phyloP scores from a whole-genome alignment of 352 stramenopile genomes.

The Pythium folliculosum region DNA sequence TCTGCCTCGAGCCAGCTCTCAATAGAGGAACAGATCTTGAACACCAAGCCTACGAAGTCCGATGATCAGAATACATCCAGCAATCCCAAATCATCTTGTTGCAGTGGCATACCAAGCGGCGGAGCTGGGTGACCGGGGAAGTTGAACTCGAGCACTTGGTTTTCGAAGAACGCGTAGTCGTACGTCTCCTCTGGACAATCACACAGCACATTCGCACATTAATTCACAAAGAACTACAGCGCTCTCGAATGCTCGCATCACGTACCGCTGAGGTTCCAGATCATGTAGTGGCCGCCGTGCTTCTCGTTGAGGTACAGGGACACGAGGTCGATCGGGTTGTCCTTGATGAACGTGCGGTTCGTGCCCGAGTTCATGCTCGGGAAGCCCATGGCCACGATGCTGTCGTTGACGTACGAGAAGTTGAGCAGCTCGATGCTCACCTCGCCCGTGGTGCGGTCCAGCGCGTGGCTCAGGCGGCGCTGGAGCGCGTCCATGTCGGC shows the following conservation, averaged over 20 bases:
- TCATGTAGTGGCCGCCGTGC: constrained; percentile 96
- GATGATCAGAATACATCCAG: background rate
- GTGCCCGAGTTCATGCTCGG: constrained; percentile 83
- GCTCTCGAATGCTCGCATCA: background rate
- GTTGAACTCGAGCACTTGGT: constrained; percentile 97
- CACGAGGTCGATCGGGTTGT: constrained; percentile 92
- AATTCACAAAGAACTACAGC: background rate
- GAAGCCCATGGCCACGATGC: constrained; percentile 91
- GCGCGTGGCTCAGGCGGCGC: constrained; percentile 71
- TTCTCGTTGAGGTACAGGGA: constrained; percentile 93
- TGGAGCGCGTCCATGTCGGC: constrained; percentile 89
- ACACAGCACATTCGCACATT: constrained; percentile 2
- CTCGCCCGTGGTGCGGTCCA: constrained; percentile 76
- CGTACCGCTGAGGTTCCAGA: constrained; percentile 95
- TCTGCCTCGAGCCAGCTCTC: constrained; percentile 97
- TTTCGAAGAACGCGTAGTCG: constrained; percentile 94
- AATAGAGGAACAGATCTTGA: constrained; percentile 97
- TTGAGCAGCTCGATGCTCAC: constrained; percentile 89
- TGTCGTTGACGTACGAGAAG: constrained; percentile 90
- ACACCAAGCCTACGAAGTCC: constrained; percentile 77
- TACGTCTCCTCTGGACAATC: constrained; percentile 92
- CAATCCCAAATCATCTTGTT: background rate
- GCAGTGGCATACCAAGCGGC: constrained; percentile 74
- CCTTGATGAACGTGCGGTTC: constrained; percentile 75
- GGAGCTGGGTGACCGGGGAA: constrained; percentile 97